Evolutionary conservation across 371 early-diverging fungal genomes (phyloP), one percentile per base, ranked within the genome.

Genomic region (Umbelopsis sp.): DNA sequence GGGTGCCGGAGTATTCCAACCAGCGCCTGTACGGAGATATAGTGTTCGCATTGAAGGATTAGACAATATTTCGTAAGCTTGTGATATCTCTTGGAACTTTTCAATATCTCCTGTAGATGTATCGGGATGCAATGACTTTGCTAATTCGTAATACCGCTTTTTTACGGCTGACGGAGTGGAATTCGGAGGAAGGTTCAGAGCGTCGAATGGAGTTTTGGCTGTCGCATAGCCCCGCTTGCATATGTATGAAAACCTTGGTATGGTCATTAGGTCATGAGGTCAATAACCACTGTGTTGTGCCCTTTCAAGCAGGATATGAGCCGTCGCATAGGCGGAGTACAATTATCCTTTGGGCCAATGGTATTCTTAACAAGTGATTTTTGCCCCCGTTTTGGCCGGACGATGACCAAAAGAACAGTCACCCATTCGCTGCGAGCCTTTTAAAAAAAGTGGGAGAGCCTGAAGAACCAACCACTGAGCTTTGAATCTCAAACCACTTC

Each of bases 41-140:
- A 69, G 50, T 4, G 50, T 35, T 16, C 77, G 66, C 32, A 67
- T 65, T 1, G 57, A 45, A 24, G 75, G 79, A 44, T 83, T 57
- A 0, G 68, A 69, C 18, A 83, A 57, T 20, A 80, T 48, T 66
- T 78, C 78, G 62, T 83, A 83, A 2, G 81, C 84, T 46, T 72
- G 52, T 0, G 70, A 71, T 2, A 83, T 67, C 67, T 78, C 71
- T 44, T 74, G 74, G 46, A 83, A 83, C 57, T 67, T 63, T 2
- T 74, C 72, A 5, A 74, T 37, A 62, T 81, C 68, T 37, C 83
- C 80, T 8, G 69, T 74, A 1, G 68, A 48, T 45, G 51, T 70
- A 64, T 83, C 84, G 3, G 81, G 84, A 44, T 83, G 81, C 16
- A 78, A 65, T n/a, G 66, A 32, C 63, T 83, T 83, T 4, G 78